These are phyloP conservation scores for Peribolospora kevripleyi DNA, from an alignment of 768 basidiomycete genomes.

Conservation along the genomic window DNA sequence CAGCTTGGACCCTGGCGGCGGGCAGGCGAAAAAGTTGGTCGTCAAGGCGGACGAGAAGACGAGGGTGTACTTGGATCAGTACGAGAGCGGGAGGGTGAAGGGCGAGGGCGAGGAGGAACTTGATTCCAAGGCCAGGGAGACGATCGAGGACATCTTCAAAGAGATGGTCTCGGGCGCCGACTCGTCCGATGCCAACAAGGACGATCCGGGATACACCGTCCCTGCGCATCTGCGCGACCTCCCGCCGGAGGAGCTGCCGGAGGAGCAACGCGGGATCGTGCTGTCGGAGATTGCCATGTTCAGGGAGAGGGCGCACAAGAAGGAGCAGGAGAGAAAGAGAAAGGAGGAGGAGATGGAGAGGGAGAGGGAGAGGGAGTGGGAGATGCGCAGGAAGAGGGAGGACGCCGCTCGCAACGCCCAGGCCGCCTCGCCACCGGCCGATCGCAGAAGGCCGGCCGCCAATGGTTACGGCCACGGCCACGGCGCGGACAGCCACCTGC, in stretches of 20 bases:
- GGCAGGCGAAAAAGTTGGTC: slow-evolving; percentile 20
- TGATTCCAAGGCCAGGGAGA: slow-evolving; percentile 10
- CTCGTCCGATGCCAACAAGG: background rate
- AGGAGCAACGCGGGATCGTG: slow-evolving; percentile 66
- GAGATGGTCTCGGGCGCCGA: slow-evolving; percentile 6
- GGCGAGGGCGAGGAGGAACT: slow-evolving; percentile 32
- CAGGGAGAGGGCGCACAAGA: slow-evolving; percentile 73
- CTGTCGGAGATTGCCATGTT: slow-evolving; percentile 93
- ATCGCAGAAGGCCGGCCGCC: no score
- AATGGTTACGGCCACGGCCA: no score
- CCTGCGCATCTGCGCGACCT: slow-evolving; percentile 93
- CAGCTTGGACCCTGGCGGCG: slow-evolving; percentile 24
- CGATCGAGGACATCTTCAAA: slow-evolving; percentile 3
- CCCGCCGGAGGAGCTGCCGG: slow-evolving; percentile 86
- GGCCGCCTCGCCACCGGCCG: no score
- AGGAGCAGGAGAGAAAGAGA: slow-evolving; percentile 39
- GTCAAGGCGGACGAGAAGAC: slow-evolving; percentile 96
- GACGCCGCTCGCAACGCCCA: background rate
- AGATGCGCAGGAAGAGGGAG: slow-evolving; percentile 3
- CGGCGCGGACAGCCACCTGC: no score
- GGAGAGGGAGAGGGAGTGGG: slow-evolving; percentile 15
- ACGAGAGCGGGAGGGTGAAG: slow-evolving; percentile 47
- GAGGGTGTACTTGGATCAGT: slow-evolving; percentile 61
- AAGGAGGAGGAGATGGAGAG: slow-evolving; percentile 20
- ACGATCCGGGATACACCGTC: slow-evolving; percentile 23